These are phyloP conservation scores for Stemphylium vesicarium DNA, from an alignment of 2,329 filamentous ascomycete genomes.

Conservation along the genomic window DNA sequence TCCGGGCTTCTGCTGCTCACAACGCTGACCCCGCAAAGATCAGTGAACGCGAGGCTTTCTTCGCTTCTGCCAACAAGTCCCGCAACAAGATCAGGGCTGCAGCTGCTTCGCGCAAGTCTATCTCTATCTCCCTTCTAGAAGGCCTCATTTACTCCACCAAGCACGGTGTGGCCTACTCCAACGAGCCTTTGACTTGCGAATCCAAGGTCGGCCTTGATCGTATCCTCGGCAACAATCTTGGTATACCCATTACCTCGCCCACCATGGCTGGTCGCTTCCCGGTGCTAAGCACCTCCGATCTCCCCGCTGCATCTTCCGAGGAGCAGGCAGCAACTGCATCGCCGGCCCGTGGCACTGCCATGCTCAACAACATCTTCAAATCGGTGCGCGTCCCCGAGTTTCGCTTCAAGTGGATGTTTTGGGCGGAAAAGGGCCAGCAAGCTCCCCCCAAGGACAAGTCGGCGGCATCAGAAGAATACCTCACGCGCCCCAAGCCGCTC, in stretches of 20 bases:
- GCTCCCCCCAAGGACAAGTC: slow-evolving; percentile 29
- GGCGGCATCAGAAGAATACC: slow-evolving; percentile 46
- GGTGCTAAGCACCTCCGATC: slow-evolving; percentile 48
- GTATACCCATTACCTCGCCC: slow-evolving; percentile 1
- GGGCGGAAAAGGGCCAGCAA: slow-evolving; percentile 54
- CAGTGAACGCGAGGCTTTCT: slow-evolving; percentile 9
- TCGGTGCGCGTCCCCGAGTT: slow-evolving; percentile 58
- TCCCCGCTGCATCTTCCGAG: slow-evolving; percentile 67
- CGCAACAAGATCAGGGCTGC: slow-evolving; percentile 6
- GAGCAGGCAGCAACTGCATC: slow-evolving; percentile 68
- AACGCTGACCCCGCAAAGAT: slow-evolving; percentile 30
- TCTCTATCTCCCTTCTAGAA: slow-evolving; percentile 24
- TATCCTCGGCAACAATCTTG: slow-evolving; percentile 11
- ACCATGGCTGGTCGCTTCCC: slow-evolving; percentile 44
- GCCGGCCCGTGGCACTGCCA: slow-evolving; percentile 78
- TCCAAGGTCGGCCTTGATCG: slow-evolving; percentile 22
- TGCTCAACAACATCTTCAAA: slow-evolving; percentile 60
- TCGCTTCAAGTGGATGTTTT: slow-evolving; percentile 60
- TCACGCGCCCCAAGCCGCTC: slow-evolving; percentile 54
- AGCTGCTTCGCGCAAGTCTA: slow-evolving; percentile 5
- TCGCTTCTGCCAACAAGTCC: background rate
- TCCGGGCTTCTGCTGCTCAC: slow-evolving; percentile 31
- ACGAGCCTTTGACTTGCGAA: slow-evolving; percentile 19
- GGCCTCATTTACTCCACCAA: slow-evolving; percentile 23
- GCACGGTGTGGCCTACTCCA: slow-evolving; percentile 17